Evolutionary conservation across 176 grass and related monocot genomes (phyloP), one percentile per base, ranked within the genome.

Genomic region (Lolium multiflorum): DNA sequence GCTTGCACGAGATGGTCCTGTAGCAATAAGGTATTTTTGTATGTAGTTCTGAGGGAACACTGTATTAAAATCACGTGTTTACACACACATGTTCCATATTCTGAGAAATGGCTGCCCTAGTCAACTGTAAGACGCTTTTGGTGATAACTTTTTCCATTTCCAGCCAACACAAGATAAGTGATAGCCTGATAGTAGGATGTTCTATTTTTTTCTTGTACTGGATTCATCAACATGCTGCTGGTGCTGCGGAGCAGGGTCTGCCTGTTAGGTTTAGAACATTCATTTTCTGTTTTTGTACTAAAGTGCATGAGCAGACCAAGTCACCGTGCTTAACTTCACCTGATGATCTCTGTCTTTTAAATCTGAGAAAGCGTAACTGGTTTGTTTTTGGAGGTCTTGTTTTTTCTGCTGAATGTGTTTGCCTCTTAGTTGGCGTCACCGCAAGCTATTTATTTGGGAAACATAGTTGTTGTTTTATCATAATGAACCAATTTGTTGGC

Each of bases 41-140:
- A 65, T 58, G 56, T 88, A 80, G 63, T 79, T 90, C 49, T 0
- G 20, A 71, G 26, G 81, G 55, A 69, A 57, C 50, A 15, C 26
- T 87, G 85, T 84, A 81, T 61, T 39, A 61, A 41, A 43, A 62
- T 76, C 26, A 52, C 28, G 21, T 80, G 17, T 67, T 74, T 87
- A 59, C 38, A 59, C 56, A 59, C 56, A 76, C 70, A 15, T 57
- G 56, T 82, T 74, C 14, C 11, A 67, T 55, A 74, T 77, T 41
- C 8, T 54, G 68, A 69, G 41, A 64, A 67, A 20, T 87, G 39
- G 50, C 76, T 43, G 59, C 68, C 67, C 57, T 75, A 38, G 18
- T 52, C 70, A 64, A 26, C 48, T 88, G 76, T 88, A 84, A 87
- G 75, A 47, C 16, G 15, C 37, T 18, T 72, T 76, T 83, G 58